These are phyloP conservation scores for Trichoderma atrobrunneum DNA, from an alignment of 2,329 filamentous ascomycete genomes.

Conservation along the genomic window DNA sequence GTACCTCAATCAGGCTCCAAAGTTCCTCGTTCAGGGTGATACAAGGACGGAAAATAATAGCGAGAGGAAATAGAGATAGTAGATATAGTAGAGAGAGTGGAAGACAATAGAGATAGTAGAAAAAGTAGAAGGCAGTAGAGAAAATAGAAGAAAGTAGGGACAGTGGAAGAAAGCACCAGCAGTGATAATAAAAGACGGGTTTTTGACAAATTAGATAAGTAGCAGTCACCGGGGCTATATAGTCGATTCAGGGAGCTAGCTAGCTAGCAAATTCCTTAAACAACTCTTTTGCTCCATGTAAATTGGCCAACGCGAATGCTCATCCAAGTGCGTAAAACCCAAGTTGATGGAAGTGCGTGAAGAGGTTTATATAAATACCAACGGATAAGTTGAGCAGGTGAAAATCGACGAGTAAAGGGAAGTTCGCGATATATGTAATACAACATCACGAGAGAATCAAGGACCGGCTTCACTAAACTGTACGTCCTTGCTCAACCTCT, in stretches of 20 bases:
- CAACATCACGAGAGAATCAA: background rate
- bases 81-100: no score
- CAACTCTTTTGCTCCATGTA: background rate
- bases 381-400: background rate
- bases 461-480: background rate
- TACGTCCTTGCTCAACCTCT: background rate
- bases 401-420: background rate
- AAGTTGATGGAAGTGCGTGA: background rate
- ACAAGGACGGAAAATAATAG: no score
- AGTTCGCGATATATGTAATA: background rate
- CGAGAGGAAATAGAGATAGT: no score
- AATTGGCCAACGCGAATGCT: background rate
- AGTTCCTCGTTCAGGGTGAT: no score
- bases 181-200: no score
- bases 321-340: background rate
- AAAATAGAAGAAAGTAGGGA: no score
- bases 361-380: background rate
- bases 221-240: no score
- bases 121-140: no score
- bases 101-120: no score
- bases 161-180: no score
- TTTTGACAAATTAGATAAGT: no score
- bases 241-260: background rate
- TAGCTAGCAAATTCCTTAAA: background rate
- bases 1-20: no score